Percentiles rank a stretch among this genome's conserved stretches.
phyloP scores from a whole-genome alignment of 192 early-diverging fungal species.

The Coemansia reversa region DNA sequence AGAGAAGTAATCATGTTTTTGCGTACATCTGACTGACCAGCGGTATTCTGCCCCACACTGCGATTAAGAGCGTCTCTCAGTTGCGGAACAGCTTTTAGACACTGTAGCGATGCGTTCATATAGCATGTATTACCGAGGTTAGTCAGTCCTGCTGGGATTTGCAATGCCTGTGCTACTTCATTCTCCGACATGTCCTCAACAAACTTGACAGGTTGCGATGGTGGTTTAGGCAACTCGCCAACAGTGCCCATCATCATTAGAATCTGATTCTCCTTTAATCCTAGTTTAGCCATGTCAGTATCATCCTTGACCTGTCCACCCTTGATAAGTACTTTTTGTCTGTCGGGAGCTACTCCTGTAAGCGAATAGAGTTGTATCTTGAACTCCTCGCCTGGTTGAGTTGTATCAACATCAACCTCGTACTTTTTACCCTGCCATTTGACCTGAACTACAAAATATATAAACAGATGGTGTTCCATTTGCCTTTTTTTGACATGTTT shows the following conservation, averaged over 20 bases:
- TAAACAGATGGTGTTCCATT: background rate
- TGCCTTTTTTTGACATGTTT: background rate
- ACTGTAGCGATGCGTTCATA: conserved; percentile 92
- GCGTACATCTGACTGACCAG: conserved; percentile 13
- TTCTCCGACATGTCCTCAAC: conserved; percentile 92
- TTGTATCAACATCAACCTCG: conserved; percentile 69
- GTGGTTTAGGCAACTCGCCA: conserved; percentile 88
- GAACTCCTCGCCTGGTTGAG: conserved; percentile 74
- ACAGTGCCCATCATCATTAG: conserved; percentile 95
- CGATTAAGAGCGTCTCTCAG: conserved; percentile 61
- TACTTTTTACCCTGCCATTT: conserved; percentile 94
- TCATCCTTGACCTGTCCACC: conserved; percentile 92
- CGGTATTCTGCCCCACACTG: conserved; percentile 26
- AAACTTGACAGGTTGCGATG: conserved; percentile 68
- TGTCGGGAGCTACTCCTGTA: conserved; percentile 86
- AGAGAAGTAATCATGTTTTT: conserved; percentile 70
- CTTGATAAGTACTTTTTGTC: conserved; percentile 94
- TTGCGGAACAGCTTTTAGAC: conserved; percentile 84
- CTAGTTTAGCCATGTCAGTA: conserved; percentile 68
- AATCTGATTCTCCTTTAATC: conserved; percentile 66
- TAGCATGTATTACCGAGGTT: conserved; percentile 95
- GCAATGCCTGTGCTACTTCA: conserved; percentile 82
- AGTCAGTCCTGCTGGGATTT: conserved; percentile 84
- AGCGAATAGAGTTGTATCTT: conserved; percentile 88
- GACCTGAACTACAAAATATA: conserved; percentile 63